Base-by-base conservation (phyloP, 1,284 basidiomycete genomes). In the Spongispora temasekensis region DNA sequence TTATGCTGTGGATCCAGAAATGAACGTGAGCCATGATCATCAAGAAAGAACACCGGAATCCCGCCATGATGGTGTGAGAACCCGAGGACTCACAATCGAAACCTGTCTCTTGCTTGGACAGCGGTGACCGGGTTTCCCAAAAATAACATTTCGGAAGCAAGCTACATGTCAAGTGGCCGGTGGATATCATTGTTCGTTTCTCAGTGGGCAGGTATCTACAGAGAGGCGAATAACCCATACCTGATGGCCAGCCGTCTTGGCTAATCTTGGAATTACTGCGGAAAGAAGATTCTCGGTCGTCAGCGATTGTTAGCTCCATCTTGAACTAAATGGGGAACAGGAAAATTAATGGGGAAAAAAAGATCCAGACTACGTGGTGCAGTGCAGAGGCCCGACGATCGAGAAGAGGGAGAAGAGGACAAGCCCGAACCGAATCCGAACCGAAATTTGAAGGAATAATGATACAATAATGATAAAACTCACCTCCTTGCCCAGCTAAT, bases 71-170 rank as follows among this genome's bases (percentile, higher is more conserved):
- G 44, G 66, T 58, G 69, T 61, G 60, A 61, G 63, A 58, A 59
- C 51, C 56, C 25, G 37, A 8, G 44, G 4, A 46, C 88, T 77
- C 66, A 91, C 90, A 95, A 91, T 67, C 89, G 83, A 74, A 92
- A 94, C 57, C 86, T 81, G 55, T 80, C 79, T 53, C 85, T 81
- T 3, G 91, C 91, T 59, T 93, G 87, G 27, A 79, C 71, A 3
- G 93, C 90, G 50, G 80, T 81, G 64, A 95, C 78, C 8, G 83
- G 79, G 58, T 82, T 83, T 51, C 93, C 93, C 21, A 88, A 80
- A 52, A 95, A 78, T 15, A 95, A 80, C 78, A 94, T 81, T 69
- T 94, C 92, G 17, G 89, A 84, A 46, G 93, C 92, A 31, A 88
- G 78, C 89, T 93, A 42, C 44, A 42, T 35, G 50, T 50, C 53